phyloP scores from a whole-genome alignment of 208 protist genomes.

The Endotrypanum monterogeii region DNA sequence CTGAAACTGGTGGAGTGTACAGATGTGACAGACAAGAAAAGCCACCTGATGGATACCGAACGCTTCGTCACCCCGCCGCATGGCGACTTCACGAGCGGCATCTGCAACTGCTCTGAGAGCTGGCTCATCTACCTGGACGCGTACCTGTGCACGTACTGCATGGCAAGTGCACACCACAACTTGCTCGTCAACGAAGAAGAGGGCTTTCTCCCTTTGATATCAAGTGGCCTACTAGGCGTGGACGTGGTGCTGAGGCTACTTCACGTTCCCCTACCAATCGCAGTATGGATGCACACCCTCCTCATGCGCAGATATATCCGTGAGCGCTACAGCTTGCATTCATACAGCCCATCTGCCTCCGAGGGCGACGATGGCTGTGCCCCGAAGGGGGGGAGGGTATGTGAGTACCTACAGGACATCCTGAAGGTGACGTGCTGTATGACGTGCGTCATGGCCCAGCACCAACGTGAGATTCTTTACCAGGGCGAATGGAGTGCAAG shows the following conservation, averaged over 20 bases:
- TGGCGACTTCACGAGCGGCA: conserved; percentile 15
- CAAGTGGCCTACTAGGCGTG: conserved; percentile 21
- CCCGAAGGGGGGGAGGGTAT: too few species aligned
- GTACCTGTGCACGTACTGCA: conserved; percentile 32
- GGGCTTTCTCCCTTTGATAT: conserved; percentile 25
- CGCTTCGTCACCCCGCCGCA: not conserved
- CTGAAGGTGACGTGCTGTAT: conserved; percentile 6
- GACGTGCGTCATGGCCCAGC: conserved; percentile 23
- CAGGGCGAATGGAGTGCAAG: conserved; percentile 29
- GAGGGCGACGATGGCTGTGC: not conserved
- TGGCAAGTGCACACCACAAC: conserved; percentile 23
- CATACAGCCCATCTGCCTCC: too few species aligned
- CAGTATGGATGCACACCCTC: conserved; percentile 16
- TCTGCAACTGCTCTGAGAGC: conserved; percentile 27
- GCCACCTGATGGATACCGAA: too few species aligned
- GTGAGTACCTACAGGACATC: conserved; percentile 14
- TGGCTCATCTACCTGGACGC: conserved; percentile 16
- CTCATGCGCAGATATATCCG: conserved; percentile 24
- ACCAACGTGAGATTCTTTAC: conserved; percentile 27
- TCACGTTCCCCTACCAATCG: not conserved
- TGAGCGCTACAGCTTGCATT: conserved; percentile 27
- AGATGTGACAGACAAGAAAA: too few species aligned
- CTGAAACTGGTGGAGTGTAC: too few species aligned
- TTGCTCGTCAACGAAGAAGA: conserved; percentile 11
- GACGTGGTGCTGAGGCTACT: conserved; percentile 17